Base-by-base conservation (phyloP, 306 rosid species). In the Canavalia gladiata region DNA sequence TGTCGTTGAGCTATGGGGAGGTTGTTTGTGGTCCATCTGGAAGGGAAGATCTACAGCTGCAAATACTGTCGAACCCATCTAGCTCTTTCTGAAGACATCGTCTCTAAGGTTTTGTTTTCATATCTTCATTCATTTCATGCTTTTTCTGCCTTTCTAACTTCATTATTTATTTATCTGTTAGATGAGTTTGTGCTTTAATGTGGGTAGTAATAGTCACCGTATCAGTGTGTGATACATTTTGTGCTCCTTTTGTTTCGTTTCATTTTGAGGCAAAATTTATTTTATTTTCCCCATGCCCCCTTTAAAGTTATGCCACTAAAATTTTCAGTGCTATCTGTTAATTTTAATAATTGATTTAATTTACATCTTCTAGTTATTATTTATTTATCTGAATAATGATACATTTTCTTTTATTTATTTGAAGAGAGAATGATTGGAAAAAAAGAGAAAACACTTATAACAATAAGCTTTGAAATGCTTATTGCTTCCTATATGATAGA, bases 31-130 rank as follows among this genome's bases (percentile, higher is more conserved):
- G 82, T 84, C 74, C 84, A 86, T 86, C 93, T 91, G 1, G 98
- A 94, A 55, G 98, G 98, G 74, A 85, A 34, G 90, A 76, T 94
- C 90, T 94, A 94, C 70, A 90, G 94, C 87, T 94, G 98, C 86
- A 90, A 85, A 81, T 92, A 91, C 91, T 94, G 98, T 84, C 85
- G 89, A 46, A 94, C 97, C 80, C 97, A 88, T 84, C 90, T 94
- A 3, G 98, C 97, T 68, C 90, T 90, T 58, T 84, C 7, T 71
- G 85, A 91, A 45, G 95, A 94, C 81, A 79, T 94, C 84, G 93
- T 89, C 62, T 94, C 97, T 52, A 94, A 89, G 97, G 98, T 94
- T 41, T 3, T 0, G 12, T 25, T 86, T 70, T 41, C 49, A 54
- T 18, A 18, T 75, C 88, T 88, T 86, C 6, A 52, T 76, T 68